phyloP scores from a whole-genome alignment of 1,139 yeast species.

The Scheffersomyces parashehatae region DNA sequence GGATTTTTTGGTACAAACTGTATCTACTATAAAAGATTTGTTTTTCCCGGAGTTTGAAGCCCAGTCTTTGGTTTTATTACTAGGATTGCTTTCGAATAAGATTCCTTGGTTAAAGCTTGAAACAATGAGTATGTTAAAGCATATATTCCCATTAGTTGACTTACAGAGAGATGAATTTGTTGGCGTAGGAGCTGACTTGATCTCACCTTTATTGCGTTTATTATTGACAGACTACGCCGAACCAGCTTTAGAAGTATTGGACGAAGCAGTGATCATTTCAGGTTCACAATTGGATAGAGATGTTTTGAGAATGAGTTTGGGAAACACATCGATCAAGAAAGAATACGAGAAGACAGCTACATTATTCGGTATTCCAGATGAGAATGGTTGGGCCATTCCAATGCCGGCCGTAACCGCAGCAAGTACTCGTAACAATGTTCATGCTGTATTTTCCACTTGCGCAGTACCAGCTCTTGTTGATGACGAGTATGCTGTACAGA shows the following conservation, averaged over 20 bases:
- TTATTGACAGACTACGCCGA: constrained; percentile 86
- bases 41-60: constrained; percentile 81
- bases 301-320: constrained; percentile 87
- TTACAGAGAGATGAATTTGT: constrained; percentile 75
- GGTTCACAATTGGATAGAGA: constrained; percentile 91
- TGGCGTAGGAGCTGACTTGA: constrained; percentile 93
- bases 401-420: constrained; percentile 92
- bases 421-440: constrained; percentile 87
- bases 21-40: constrained; percentile 61
- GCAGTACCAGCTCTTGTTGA: constrained; percentile 34
- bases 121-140: constrained; percentile 72
- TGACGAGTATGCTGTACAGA: constrained; percentile 20
- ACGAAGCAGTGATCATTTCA: constrained; percentile 80
- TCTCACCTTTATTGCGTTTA: constrained; percentile 83
- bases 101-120: constrained; percentile 78
- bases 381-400: constrained; percentile 97
- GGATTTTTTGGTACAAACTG: constrained; percentile 82
- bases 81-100: constrained; percentile 79
- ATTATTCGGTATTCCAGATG: constrained; percentile 92
- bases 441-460: constrained; percentile 91
- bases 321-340: constrained; percentile 73
- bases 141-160: constrained; percentile 75
- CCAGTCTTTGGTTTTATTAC: constrained; percentile 67
- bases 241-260: constrained; percentile 84
- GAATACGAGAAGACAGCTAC: constrained; percentile 88